phyloP scores from a whole-genome alignment of 148 eudicot genomes.

The Camellia granthamiana region DNA sequence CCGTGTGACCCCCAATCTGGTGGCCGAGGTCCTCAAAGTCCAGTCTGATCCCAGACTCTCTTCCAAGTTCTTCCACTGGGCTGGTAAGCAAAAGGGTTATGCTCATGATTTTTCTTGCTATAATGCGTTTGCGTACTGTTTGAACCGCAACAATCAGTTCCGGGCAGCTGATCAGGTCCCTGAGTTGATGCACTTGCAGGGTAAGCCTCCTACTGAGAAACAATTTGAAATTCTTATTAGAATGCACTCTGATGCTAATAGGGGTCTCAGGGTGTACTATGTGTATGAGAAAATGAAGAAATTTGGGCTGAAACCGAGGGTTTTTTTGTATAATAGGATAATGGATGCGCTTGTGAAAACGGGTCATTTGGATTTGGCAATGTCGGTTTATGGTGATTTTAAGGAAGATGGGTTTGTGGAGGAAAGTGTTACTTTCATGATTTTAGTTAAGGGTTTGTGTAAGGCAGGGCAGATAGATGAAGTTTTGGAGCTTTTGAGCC shows the following conservation, averaged over 20 bases:
- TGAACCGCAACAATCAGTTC: slow-evolving; percentile 67
- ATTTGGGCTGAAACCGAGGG: slow-evolving; percentile 76
- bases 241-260: slow-evolving; percentile 73
- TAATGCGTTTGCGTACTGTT: slow-evolving; percentile 79
- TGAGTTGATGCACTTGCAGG: slow-evolving; percentile 90
- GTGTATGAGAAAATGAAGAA: slow-evolving; percentile 95
- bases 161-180: slow-evolving; percentile 92
- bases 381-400: slow-evolving; percentile 84
- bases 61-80: slow-evolving; percentile 92
- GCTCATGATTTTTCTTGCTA: slow-evolving; percentile 72
- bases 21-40: slow-evolving; percentile 77
- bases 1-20: slow-evolving; percentile 71
- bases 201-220: slow-evolving; percentile 83
- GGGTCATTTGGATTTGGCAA: slow-evolving; percentile 66
- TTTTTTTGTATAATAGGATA: slow-evolving; percentile 76
- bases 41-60: slow-evolving; percentile 55
- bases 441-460: slow-evolving; percentile 82
- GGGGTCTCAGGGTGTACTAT: slow-evolving; percentile 85
- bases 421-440: slow-evolving; percentile 81
- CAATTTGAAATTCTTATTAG: slow-evolving; percentile 93
- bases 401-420: slow-evolving; percentile 67
- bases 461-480: slow-evolving; percentile 60
- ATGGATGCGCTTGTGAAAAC: slow-evolving; percentile 84
- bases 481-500: slow-evolving; percentile 53
- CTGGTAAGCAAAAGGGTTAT: slow-evolving; percentile 95